A percentile compares a stretch with the other conserved stretches of the same genome.
Conservation (phyloP, 345 rosid genomes). For the Murraya koenigii region DNA sequence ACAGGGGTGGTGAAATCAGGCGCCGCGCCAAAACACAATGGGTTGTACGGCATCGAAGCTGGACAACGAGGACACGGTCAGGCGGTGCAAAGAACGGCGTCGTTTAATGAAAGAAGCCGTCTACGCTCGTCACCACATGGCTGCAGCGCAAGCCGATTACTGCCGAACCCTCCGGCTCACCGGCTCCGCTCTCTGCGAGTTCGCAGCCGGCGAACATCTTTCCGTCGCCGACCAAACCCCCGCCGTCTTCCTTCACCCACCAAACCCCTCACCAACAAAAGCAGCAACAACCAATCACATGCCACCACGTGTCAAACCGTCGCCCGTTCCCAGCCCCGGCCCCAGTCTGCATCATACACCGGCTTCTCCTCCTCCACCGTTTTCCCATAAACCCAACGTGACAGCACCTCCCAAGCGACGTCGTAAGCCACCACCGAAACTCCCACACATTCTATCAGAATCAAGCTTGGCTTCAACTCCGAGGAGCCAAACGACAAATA, state of each 20-base stretch:
- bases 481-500: conserved; percentile 44
- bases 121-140: conserved; percentile 75
- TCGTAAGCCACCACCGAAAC: conserved; percentile 44
- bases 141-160: conserved; percentile 94
- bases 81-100: conserved; percentile 95
- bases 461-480: conserved; percentile 81
- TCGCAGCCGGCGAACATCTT: conserved; percentile 77
- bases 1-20: conserved; percentile 2
- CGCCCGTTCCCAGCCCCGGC: conserved; percentile 47
- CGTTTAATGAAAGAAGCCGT: conserved; percentile 93
- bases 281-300: conserved; percentile 13
- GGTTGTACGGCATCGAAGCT: conserved; percentile 93
- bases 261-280: conserved; percentile 16
- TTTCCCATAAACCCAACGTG: conserved; percentile 41
- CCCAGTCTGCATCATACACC: conserved; percentile 38
- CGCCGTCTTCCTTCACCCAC: conserved; percentile 64
- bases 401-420: conserved; percentile 45
- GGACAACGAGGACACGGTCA: conserved; percentile 87
- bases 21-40: conserved; percentile 37
- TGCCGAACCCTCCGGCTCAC: conserved; percentile 82
- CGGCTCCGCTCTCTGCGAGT: conserved; percentile 80
- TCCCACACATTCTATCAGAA: conserved; percentile 90
- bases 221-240: conserved; percentile 84
- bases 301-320: conserved; percentile 42
- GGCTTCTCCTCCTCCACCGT: conserved; percentile 32